Conservation (phyloP, 306 rosid species). For the Mucuna pruriens region DNA sequence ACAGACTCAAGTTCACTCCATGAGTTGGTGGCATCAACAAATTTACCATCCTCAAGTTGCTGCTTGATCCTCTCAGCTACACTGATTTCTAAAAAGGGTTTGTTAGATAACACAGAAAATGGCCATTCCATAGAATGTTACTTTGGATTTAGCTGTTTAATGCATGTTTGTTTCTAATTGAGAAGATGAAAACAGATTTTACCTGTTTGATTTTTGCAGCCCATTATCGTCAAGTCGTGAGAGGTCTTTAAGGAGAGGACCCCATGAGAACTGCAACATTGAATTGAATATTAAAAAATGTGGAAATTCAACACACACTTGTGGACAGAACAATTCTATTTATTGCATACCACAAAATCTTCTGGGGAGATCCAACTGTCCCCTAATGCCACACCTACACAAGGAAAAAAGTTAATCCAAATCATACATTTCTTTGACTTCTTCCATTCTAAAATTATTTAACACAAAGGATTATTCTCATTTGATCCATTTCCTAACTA, state of each 20-base stretch:
- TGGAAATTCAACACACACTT: conserved; percentile 16
- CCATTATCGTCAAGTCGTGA: conserved; percentile 77
- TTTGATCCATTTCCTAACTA: conserved; percentile 1
- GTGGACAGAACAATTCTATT: background rate
- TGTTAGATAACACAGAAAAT: conserved; percentile 34
- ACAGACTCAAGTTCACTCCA: conserved; percentile 65
- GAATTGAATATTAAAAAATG: background rate
- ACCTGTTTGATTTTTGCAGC: conserved; percentile 65
- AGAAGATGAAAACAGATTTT: conserved; percentile 24
- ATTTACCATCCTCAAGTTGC: conserved; percentile 60
- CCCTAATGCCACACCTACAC: conserved; percentile 88
- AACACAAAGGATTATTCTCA: background rate
- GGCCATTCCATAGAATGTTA: background rate
- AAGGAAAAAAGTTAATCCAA: conserved; percentile 12
- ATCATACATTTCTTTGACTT: conserved; percentile 6
- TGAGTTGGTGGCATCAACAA: conserved; percentile 60
- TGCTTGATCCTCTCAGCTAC: conserved; percentile 67
- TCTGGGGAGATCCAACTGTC: conserved; percentile 98
- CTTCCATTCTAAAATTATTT: background rate
- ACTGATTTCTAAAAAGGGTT: conserved; percentile 51
- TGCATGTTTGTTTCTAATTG: background rate
- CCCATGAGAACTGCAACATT: conserved; percentile 79
- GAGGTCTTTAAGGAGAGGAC: conserved; percentile 88
- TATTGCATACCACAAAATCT: conserved; percentile 72
- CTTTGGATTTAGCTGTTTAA: background rate